Base-by-base conservation (phyloP, 257 asterid genomes). In the Cruciata laevipes region DNA sequence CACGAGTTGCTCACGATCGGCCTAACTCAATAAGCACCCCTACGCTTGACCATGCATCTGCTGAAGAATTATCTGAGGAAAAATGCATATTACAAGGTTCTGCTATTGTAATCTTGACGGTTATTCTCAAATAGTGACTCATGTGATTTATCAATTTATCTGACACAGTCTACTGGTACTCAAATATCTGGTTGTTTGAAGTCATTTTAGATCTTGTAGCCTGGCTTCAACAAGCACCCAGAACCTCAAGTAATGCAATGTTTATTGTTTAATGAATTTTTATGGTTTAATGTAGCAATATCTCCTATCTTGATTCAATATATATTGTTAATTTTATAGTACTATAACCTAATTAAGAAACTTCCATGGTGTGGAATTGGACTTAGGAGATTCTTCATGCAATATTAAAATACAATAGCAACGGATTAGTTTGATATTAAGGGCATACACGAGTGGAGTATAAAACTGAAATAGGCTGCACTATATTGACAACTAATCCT, bases 61-160 rank as follows among this genome's bases (percentile, higher is more conserved):
- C 85, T 90, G 56, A 87, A 76, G 74, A 87, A 83, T 76, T 94
- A 90, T 83, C 79, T 94, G 66, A 85, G 89, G 75, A 94, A 79
- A 58, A 94, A 89, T 65, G 99, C 96, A 70, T 94, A 88, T 74
- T 94, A 94, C 76, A 90, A 94, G 96, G 99, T 94, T 80, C 75
- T 30, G 37, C 47, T 16, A 20, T 59, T 66, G 56, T 11, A 42
- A 16, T 60, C 51, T 58, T 3, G 17, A 32, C 6, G 12, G 20
- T 47, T 38, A 68, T 23, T 20, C 18, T 24, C 53, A 56, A 31
- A 52, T 13, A 47, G n/a, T n/a, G n/a, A 21, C 37, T 21, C n/a
- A 5, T 51, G 14, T 9, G 6, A 57, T 10, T 16, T 31, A 32
- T 37, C 57, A 40, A n/a, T n/a, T 35, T 23, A 21, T 7, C 4